Conservation (phyloP, 352 stramenopile species). For the Thraustochytrium striatum region DNA sequence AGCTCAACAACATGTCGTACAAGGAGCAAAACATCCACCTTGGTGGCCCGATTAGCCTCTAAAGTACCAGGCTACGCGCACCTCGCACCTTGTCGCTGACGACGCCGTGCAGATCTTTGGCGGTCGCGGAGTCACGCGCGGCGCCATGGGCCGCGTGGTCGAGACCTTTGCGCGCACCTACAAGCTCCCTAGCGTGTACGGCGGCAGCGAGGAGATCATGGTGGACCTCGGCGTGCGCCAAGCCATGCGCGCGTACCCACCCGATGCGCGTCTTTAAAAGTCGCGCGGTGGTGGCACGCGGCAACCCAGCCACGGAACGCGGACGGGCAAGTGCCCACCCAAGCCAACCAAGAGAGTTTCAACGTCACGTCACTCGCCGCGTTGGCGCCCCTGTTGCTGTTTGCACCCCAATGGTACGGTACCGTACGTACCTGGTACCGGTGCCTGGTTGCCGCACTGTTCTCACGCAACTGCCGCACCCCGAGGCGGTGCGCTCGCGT, state of each 20-base stretch:
- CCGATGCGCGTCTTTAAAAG: too few relatives aligned
- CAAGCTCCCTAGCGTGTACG: constrained; percentile 3
- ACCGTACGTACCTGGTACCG: too few relatives aligned
- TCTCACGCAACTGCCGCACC: too few relatives aligned
- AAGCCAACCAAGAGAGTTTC: too few relatives aligned
- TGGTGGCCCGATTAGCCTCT: constrained; percentile 37
- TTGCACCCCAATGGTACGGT: too few relatives aligned
- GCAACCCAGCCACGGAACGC: too few relatives aligned
- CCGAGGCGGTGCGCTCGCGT: too few relatives aligned
- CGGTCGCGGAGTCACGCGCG: constrained; percentile 28
- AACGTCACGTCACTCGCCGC: too few relatives aligned
- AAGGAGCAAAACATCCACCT: constrained; percentile 40
- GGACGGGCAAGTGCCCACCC: too few relatives aligned
- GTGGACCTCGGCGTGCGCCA: constrained; percentile 35
- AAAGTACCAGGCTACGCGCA: constrained; percentile 31
- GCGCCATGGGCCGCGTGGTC: constrained; percentile 42
- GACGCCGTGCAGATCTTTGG: constrained; percentile 49
- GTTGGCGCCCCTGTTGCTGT: too few relatives aligned
- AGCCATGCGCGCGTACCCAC: constrained; percentile 6
- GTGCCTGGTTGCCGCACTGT: too few relatives aligned
- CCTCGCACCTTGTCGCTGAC: constrained; percentile 1
- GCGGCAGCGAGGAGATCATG: constrained; percentile 26
- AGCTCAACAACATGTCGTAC: constrained; percentile 46
- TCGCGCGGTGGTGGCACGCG: too few relatives aligned
- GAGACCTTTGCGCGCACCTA: constrained; percentile 17